Percentiles rank a stretch among this genome's conserved stretches.
These are phyloP conservation scores for Capillidium heterosporum DNA, from an alignment of 371 early-diverging fungal genomes.

Conservation along the genomic window DNA sequence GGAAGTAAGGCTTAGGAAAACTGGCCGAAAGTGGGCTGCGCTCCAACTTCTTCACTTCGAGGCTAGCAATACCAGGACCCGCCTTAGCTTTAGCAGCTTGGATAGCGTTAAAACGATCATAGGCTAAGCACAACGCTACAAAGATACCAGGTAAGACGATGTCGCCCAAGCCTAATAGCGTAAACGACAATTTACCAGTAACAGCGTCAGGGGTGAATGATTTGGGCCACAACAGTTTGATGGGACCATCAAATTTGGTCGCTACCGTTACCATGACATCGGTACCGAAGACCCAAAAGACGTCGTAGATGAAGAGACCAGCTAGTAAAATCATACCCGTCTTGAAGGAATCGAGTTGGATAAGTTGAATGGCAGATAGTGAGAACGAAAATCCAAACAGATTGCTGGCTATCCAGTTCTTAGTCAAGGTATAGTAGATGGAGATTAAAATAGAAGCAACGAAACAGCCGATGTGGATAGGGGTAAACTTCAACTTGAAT, in stretches of 20 bases:
- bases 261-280: conserved; percentile 98
- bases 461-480: conserved; percentile 38
- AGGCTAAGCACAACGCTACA: conserved; percentile 76
- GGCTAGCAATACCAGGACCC: background rate
- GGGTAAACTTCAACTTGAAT: conserved; percentile 49
- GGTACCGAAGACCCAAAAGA: conserved; percentile 98
- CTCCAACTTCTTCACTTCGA: conserved; percentile 15
- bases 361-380: conserved; percentile 63
- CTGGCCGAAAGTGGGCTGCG: conserved; percentile 17
- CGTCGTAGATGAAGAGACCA: conserved; percentile 89
- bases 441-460: conserved; percentile 40
- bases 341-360: conserved; percentile 83
- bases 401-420: conserved; percentile 87
- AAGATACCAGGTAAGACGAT: conserved; percentile 94
- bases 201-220: conserved; percentile 26
- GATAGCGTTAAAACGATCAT: conserved; percentile 55
- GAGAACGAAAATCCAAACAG: conserved; percentile 76
- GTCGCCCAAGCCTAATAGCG: conserved; percentile 96
- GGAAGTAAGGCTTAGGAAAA: conserved; percentile 80
- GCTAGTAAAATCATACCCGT: conserved; percentile 84
- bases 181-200: conserved; percentile 27
- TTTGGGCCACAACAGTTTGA: conserved; percentile 89
- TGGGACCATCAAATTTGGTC: conserved; percentile 88
- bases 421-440: conserved; percentile 57
- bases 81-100: conserved; percentile 17